phyloP scores from a whole-genome alignment of 139 green algal species.

The Chlorella sp. region DNA sequence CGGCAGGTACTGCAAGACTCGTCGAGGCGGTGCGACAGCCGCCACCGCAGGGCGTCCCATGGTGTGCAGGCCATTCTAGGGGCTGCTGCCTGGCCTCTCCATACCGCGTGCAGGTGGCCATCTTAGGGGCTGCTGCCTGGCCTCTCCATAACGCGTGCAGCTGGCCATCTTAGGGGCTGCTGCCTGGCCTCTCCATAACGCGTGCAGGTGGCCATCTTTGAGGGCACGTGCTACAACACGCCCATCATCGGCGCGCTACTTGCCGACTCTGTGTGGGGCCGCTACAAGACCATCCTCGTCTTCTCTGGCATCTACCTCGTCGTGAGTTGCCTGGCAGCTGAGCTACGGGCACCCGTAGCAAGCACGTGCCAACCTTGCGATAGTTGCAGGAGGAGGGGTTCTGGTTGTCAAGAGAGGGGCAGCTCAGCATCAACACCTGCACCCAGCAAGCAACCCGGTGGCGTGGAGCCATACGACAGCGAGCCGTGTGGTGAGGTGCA shows the following conservation, averaged over 20 bases:
- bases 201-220: slow-evolving; percentile 81
- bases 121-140: slow-evolving; percentile 65
- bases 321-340: no score
- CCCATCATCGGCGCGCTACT: slow-evolving; percentile 89
- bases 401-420: neutral
- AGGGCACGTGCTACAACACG: slow-evolving; percentile 90
- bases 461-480: no score
- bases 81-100: neutral
- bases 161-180: no score
- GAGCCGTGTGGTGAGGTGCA: no score
- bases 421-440: no score
- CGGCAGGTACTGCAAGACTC: no score
- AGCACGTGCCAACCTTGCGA: neutral
- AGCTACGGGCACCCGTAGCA: neutral
- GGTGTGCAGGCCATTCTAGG: no score
- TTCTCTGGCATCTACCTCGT: slow-evolving; percentile 90
- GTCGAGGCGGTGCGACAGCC: no score
- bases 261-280: slow-evolving; percentile 80
- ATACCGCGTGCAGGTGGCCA: slow-evolving; percentile 55
- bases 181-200: neutral
- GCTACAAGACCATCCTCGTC: slow-evolving; percentile 94
- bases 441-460: no score
- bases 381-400: neutral
- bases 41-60: no score
- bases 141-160: slow-evolving; percentile 17